Evolutionary conservation across 345 rosid species (phyloP), one percentile per base, ranked within the genome.

Genomic region (Pugionium cornutum): DNA sequence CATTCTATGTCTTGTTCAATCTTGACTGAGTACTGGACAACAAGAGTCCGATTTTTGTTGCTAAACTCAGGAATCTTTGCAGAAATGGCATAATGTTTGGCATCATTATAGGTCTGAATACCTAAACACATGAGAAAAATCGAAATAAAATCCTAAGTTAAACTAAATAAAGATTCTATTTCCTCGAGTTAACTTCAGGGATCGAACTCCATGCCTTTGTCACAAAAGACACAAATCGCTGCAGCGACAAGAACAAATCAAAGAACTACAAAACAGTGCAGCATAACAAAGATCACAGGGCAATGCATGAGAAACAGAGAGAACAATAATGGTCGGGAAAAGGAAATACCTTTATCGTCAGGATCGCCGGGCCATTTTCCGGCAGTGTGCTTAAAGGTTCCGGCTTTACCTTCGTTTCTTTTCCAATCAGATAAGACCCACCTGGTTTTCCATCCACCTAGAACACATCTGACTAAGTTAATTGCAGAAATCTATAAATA

Each of bases 351-450:
- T 75, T 83, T 89, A 73, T 89, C 75, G 27, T 89, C 89, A 9
- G 86, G 91, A 80, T 89, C 96, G 1, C 89, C 96, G 7, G 83
- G 60, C 91, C 94, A 89, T 69, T 81, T 86, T 9, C 96, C 96
- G 10, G 94, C 87, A 0, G 96, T 87, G 69, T 89, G 75, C 75
- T 89, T 89, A 44, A 89, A 87, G 33, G 88, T 79, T 1, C 91
- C 96, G 0, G 91, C 96, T 75, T 89, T 87, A 44, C 97, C 97
- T 77, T 90, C 92, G 9, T 77, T 83, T 72, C 89, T 74, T 35
- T 90, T 90, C 97, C 97, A 89, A 62, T 89, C 95, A 9, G 95
- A 90, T 45, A 75, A 74, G 34, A 89, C 96, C 98, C 98, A 92
- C 10, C 96, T 78, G 75, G 84, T 78, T 62, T 84, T 84, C 98